Evolutionary conservation across 1,284 basidiomycete genomes (phyloP), one percentile per base, ranked within the genome.

Genomic region (Takashimella koratensis): DNA sequence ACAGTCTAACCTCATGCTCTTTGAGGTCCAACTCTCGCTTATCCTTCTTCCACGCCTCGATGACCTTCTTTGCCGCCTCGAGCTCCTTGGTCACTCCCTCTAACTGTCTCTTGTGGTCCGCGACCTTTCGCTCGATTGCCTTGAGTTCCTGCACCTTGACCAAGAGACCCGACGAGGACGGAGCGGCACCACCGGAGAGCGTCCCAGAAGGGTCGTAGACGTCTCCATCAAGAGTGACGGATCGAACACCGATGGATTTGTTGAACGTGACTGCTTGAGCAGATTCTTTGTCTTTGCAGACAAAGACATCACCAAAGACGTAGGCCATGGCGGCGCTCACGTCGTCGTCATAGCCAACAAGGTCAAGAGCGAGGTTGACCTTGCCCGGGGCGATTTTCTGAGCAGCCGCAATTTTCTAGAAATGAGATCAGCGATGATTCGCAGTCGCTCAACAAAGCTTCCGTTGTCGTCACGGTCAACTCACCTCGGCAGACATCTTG

Each of bases 151-250:
- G 94, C 3, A 95, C 90, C 63, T 86, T 86, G 58, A 96, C 78
- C 16, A 98, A 79, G 3, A 89, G 79, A 8, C 90, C 89, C 27
- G 82, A 86, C 22, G 84, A 81, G 46, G 78, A 85, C 0, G 92
- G 88, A 1, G 90, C 86, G 4, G 92, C 85, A 11, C 96, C 96
- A 25, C 96, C 96, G 21, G 87, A 91, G 8, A 98, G 82, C 1
- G 90, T 95, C 3, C 96, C 96, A 3, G 88, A 88, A 0, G 96
- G 95, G 64, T 98, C 95, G 75, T 98, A 98, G 5, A 97, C 85
- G 67, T 98, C 96, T 16, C 96, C 96, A 23, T 93, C 87, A 19
- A 95, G 80, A 1, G 96, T 98, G 49, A 98, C 93, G 11, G 89
- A 93, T 54, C 86, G 86, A 57, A 88, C 84, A 13, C 81, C 78